Conservation (phyloP, 495 filamentous ascomycete genomes). For the Talaromyces wortmannii region DNA sequence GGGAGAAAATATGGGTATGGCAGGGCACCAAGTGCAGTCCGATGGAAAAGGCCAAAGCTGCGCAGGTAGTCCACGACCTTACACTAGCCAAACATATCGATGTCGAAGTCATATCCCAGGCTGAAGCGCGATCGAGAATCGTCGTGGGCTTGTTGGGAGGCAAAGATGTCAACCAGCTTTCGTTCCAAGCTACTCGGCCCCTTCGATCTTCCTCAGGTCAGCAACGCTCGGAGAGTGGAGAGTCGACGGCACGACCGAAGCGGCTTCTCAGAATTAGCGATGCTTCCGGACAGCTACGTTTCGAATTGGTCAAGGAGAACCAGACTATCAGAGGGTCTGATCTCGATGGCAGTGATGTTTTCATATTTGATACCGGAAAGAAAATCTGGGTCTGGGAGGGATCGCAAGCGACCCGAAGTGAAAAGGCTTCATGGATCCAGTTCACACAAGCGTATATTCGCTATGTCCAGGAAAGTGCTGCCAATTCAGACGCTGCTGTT, state of each 20-base stretch:
- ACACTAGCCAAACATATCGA: constrained; percentile 53
- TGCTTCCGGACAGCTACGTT: constrained; percentile 42
- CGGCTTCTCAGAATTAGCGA: constrained; percentile 51
- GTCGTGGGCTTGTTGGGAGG: constrained; percentile 51
- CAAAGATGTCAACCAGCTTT: constrained; percentile 23
- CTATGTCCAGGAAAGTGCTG: constrained; percentile 32
- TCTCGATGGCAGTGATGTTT: constrained; percentile 50
- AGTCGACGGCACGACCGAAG: constrained; percentile 13
- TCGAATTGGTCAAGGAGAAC: constrained; percentile 48
- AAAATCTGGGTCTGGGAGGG: constrained; percentile 58
- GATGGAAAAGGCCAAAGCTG: constrained; percentile 59
- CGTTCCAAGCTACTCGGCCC: constrained; percentile 32
- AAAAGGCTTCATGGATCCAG: constrained; percentile 51
- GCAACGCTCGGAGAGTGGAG: constrained; percentile 10
- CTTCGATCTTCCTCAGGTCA: constrained; percentile 11
- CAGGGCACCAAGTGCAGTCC: constrained; percentile 55
- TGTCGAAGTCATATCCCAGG: constrained; percentile 54
- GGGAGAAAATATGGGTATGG: constrained; percentile 59
- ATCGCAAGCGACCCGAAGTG: constrained; percentile 38
- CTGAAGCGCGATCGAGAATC: constrained; percentile 43
- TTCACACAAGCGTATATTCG: constrained; percentile 49
- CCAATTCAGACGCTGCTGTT: constrained; percentile 25
- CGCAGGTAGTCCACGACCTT: constrained; percentile 56
- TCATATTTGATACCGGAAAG: constrained; percentile 46
- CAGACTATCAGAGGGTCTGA: constrained; percentile 27